phyloP scores from a whole-genome alignment of 2,329 filamentous ascomycete species.

The Fusarium staphyleae region DNA sequence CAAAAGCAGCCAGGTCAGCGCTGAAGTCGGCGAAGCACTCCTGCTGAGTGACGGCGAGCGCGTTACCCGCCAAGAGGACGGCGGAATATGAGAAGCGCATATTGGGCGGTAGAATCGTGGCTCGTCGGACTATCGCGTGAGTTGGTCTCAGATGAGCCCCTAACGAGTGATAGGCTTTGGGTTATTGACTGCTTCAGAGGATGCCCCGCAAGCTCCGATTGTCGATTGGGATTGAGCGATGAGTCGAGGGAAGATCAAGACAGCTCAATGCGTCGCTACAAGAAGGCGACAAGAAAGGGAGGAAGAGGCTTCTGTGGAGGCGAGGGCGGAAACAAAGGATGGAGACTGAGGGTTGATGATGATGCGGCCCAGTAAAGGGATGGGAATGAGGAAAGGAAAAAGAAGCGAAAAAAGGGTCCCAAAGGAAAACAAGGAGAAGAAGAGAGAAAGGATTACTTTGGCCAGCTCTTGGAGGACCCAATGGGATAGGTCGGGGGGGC shows the following conservation, averaged over 20 bases:
- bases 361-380: constrained; percentile 8
- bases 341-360: constrained; percentile 14
- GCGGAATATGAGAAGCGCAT: constrained; percentile 45
- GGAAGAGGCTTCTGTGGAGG: neutral
- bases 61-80: constrained; percentile 47
- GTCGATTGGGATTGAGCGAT: constrained; percentile 20
- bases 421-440: constrained; percentile 1
- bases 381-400: constrained; percentile 24
- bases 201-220: constrained; percentile 35
- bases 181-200: constrained; percentile 17
- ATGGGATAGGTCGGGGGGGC: neutral
- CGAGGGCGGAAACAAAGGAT: constrained; percentile 12
- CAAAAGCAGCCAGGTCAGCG: constrained; percentile 48
- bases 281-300: constrained; percentile 1
- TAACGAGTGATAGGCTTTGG: neutral
- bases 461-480: neutral
- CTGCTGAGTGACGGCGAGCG: constrained; percentile 42
- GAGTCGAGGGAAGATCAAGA: constrained; percentile 15
- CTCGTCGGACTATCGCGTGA: neutral
- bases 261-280: constrained; percentile 30
- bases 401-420: neutral
- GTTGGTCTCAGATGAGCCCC: neutral
- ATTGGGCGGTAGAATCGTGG: constrained; percentile 14
- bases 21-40: constrained; percentile 52
- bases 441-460: constrained; percentile 35